A percentile compares a stretch with the other conserved stretches of the same genome.
Conservation (phyloP, 2,329 filamentous ascomycete species). For the Pseudocercospora musae region DNA sequence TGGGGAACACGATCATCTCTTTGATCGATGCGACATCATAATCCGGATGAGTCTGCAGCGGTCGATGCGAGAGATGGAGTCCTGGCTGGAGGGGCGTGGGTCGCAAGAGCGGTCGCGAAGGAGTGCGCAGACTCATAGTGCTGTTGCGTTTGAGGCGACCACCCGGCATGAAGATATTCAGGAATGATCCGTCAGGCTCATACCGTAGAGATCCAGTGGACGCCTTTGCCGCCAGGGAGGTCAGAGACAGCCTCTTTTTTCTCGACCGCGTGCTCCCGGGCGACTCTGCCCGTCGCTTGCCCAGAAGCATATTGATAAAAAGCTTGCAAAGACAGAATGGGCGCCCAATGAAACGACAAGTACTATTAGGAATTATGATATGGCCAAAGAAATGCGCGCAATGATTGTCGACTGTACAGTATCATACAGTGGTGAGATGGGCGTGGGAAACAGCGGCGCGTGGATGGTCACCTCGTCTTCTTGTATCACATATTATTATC, state of each 20-base stretch:
- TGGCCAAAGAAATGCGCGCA: not conserved
- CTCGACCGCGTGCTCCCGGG: conserved; percentile 4
- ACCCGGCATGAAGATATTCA: conserved; percentile 15
- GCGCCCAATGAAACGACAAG: not conserved
- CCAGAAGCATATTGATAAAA: conserved; percentile 1
- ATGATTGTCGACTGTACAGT: not conserved
- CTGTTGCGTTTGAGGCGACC: conserved; percentile 13
- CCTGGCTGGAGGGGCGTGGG: conserved; percentile 18
- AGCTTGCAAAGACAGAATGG: not conserved
- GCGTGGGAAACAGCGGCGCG: not conserved
- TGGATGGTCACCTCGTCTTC: not conserved
- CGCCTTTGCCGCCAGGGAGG: conserved; percentile 16
- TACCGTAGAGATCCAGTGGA: conserved; percentile 15
- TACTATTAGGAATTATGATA: not conserved
- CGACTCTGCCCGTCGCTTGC: conserved; percentile 12
- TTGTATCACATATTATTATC: too few relatives aligned
- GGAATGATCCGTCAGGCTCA: conserved; percentile 16
- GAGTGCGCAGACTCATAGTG: conserved; percentile 1
- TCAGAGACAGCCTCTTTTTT: conserved; percentile 18
- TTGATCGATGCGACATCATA: conserved; percentile 21
- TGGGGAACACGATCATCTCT: conserved; percentile 18
- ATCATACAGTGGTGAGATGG: not conserved
- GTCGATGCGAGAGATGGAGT: conserved; percentile 15
- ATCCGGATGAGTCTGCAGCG: conserved; percentile 17
- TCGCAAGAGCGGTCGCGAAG: conserved; percentile 10